A percentile compares a stretch with the other conserved stretches of the same genome.
Conservation (phyloP, 345 rosid species). For the Gossypium sturtianum region DNA sequence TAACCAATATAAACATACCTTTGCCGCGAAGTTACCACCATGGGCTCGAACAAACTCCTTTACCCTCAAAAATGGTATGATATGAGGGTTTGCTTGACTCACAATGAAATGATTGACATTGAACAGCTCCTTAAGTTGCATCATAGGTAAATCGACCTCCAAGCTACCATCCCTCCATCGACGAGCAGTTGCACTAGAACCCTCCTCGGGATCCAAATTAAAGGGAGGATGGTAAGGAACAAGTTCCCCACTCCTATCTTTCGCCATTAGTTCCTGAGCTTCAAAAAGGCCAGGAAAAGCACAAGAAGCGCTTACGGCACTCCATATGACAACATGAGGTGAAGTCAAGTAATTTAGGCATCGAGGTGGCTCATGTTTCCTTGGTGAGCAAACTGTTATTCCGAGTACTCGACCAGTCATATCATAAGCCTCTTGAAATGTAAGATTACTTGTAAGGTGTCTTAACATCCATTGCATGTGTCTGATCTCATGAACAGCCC, state of each 20-base stretch:
- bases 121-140: conserved; percentile 91
- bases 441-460: conserved; percentile 83
- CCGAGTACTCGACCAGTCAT: conserved; percentile 92
- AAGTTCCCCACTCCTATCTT: conserved; percentile 87
- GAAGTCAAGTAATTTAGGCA: conserved; percentile 97
- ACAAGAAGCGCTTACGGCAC: conserved; percentile 96
- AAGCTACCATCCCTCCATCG: conserved; percentile 99
- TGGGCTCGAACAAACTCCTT: conserved; percentile 76
- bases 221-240: conserved; percentile 98
- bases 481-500: conserved; percentile 90
- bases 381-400: conserved; percentile 93
- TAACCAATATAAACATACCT: conserved; percentile 39
- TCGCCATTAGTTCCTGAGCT: conserved; percentile 98
- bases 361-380: conserved; percentile 99
- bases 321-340: conserved; percentile 98
- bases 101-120: conserved; percentile 97
- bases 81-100: conserved; percentile 97
- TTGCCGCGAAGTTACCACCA: conserved; percentile 97
- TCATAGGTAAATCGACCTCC: conserved; percentile 97
- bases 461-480: conserved; percentile 88
- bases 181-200: conserved; percentile 50
- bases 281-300: conserved; percentile 98
- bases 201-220: conserved; percentile 73
- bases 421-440: conserved; percentile 98
- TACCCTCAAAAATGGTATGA: conserved; percentile 70